Evolutionary conservation across 176 grass and related monocot genomes (phyloP), one percentile per base, ranked within the genome.

Genomic region (Oryza australiensis): DNA sequence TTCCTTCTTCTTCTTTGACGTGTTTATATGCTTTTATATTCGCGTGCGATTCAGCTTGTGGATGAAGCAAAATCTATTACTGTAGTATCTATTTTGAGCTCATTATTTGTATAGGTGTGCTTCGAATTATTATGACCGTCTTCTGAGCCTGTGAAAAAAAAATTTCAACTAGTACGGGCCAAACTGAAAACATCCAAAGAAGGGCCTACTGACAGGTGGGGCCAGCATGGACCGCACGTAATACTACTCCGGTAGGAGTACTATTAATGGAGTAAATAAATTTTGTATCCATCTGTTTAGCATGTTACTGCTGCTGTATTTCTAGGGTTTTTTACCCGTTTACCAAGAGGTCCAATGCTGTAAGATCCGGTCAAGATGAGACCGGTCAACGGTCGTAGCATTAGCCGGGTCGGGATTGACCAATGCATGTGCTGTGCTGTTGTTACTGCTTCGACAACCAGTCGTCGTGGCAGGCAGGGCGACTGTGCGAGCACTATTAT

Each of bases 361-460:
- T 57, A 78, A 78, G 86, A 79, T 74, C 68, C 32, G 62, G 69
- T 67, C 60, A 4, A 12, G 34, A 23, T 28, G 11, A 24, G 85
- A 70, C 68, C 72, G 15, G 34, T 82, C 79, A 70, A 60, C 72
- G 28, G 34, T 82, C 79, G 38, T 51, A 34, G 53, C 79, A 14
- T 57, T 42, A 45, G 72, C 64, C 10, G 20, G 12, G 16, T 10
- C 30, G 2, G 77, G 41, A 53, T 78, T 79, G 80, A 83, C 86
- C 74, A 14, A 14, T 65, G 38, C 55, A 60, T 60, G 55, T 60
- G 55, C 16, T 51, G 38, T 37, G 48, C 55, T 28, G 85, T 49
- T 57, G 42, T 29, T 73, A 26, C 66, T 78, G 65, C 22, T 26
- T 15, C 45, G 16, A 57, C 73, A 60, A 24, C 12, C 38, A 9